A percentile compares a stretch with the other conserved stretches of the same genome.
Evolutionary conservation across 169 alveolate genomes (phyloP).

Genomic region (Eimeria maxima): DNA sequence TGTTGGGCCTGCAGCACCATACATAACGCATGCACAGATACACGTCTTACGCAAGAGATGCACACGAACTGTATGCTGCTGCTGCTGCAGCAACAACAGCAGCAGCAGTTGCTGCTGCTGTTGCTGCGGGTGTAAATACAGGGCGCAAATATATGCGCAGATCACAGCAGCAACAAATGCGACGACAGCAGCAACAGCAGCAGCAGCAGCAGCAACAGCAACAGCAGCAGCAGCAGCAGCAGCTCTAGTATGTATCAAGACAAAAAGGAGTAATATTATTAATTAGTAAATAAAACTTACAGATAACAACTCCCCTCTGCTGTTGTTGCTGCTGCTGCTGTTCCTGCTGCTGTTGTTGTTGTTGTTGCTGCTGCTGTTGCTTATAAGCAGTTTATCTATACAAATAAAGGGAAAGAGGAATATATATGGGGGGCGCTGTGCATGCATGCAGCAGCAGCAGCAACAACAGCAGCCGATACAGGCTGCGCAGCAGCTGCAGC

Average conservation of each 20-base stretch:
- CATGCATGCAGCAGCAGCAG: no score
- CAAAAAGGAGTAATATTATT: no score
- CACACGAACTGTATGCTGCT: no score
- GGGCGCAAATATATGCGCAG: background rate
- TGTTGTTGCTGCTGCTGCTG: background rate
- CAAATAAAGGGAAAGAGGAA: background rate
- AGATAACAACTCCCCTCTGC: background rate
- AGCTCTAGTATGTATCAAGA: no score
- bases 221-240: no score
- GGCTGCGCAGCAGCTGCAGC: no score
- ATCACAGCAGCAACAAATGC: background rate
- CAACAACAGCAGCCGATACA: no score
- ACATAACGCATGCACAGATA: no score
- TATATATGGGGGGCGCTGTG: background rate
- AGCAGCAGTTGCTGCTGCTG: no score
- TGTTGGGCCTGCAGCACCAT: no score
- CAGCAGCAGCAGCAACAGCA: conserved; percentile 7
- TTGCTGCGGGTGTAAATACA: background rate
- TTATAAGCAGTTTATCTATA: background rate
- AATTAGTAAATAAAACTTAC: background rate
- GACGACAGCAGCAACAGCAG: conserved; percentile 15
- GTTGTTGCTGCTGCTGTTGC: conserved; percentile 48
- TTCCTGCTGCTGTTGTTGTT: conserved; percentile 23
- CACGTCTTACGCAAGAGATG: no score
- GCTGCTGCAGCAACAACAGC: no score